These are phyloP conservation scores for Alternaria conjuncta DNA, from an alignment of 2,329 filamentous ascomycete species.

Conservation along the genomic window DNA sequence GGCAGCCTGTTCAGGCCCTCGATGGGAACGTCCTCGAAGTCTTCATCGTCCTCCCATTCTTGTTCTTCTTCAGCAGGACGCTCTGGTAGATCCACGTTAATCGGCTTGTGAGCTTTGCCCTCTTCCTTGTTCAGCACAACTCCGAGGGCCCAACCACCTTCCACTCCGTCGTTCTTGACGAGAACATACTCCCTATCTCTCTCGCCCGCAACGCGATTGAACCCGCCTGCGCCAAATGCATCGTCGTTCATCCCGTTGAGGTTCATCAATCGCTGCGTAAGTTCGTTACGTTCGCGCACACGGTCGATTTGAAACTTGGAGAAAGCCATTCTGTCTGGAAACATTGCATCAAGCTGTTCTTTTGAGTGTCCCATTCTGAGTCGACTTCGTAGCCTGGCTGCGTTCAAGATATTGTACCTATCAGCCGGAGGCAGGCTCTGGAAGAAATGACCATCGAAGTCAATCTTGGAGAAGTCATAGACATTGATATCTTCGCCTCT, in stretches of 20 bases:
- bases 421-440: slow-evolving; percentile 86
- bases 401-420: slow-evolving; percentile 96
- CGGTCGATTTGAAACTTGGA: slow-evolving; percentile 95
- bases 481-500: slow-evolving; percentile 83
- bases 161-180: slow-evolving; percentile 92
- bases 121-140: slow-evolving; percentile 87
- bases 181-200: slow-evolving; percentile 92
- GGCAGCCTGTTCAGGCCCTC: slow-evolving; percentile 86
- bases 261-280: slow-evolving; percentile 94
- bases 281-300: slow-evolving; percentile 88
- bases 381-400: slow-evolving; percentile 83
- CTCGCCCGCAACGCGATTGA: slow-evolving; percentile 78
- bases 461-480: slow-evolving; percentile 98
- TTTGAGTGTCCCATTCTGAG: slow-evolving; percentile 96
- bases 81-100: slow-evolving; percentile 78
- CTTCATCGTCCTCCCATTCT: slow-evolving; percentile 74
- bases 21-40: slow-evolving; percentile 92
- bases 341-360: slow-evolving; percentile 95
- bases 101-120: slow-evolving; percentile 83
- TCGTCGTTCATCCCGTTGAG: slow-evolving; percentile 89
- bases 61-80: slow-evolving; percentile 61
- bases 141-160: slow-evolving; percentile 94
- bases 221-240: slow-evolving; percentile 66
- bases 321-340: slow-evolving; percentile 96
- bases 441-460: slow-evolving; percentile 96